Conservation (phyloP, 208 protist species). For the Leishmania gerbilli region DNA sequence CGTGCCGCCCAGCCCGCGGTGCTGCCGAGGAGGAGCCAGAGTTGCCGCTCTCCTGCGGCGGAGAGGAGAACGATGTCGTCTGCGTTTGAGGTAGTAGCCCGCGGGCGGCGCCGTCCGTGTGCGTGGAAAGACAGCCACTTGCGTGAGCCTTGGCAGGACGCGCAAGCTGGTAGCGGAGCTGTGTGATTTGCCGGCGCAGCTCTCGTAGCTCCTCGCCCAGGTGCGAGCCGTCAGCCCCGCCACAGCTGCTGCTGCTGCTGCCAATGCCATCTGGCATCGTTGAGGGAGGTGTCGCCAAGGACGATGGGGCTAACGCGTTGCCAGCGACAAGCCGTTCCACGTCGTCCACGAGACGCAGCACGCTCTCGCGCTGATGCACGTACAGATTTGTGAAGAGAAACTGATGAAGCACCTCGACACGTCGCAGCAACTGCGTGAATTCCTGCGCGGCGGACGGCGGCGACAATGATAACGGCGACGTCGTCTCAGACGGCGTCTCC, state of each 20-base stretch:
- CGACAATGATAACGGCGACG: not conserved
- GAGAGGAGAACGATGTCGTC: too few species aligned
- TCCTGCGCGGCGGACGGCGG: not conserved
- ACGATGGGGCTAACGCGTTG: not conserved
- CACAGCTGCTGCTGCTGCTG: not conserved
- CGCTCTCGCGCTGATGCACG: slow-evolving; percentile 30
- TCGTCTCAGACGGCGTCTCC: not conserved
- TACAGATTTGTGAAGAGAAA: slow-evolving; percentile 38
- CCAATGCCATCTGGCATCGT: not conserved
- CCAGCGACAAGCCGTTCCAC: slow-evolving; percentile 21
- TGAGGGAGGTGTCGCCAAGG: not conserved
- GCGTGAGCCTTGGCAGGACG: not conserved
- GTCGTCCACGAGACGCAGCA: slow-evolving; percentile 16
- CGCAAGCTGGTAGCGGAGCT: slow-evolving; percentile 20
- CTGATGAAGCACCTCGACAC: slow-evolving; percentile 22
- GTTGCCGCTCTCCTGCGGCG: not conserved
- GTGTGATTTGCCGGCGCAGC: slow-evolving; percentile 7
- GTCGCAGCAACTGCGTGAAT: slow-evolving; percentile 24
- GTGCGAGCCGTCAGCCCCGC: not conserved
- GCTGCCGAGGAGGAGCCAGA: not conserved
- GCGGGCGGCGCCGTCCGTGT: not conserved
- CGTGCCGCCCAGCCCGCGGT: not conserved
- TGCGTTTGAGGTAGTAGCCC: not conserved
- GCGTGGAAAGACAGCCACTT: not conserved
- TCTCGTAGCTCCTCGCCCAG: not conserved